Evolutionary conservation across 2,329 filamentous ascomycete species (phyloP), one percentile per base, ranked within the genome.

Genomic region (Xylaria sp.): DNA sequence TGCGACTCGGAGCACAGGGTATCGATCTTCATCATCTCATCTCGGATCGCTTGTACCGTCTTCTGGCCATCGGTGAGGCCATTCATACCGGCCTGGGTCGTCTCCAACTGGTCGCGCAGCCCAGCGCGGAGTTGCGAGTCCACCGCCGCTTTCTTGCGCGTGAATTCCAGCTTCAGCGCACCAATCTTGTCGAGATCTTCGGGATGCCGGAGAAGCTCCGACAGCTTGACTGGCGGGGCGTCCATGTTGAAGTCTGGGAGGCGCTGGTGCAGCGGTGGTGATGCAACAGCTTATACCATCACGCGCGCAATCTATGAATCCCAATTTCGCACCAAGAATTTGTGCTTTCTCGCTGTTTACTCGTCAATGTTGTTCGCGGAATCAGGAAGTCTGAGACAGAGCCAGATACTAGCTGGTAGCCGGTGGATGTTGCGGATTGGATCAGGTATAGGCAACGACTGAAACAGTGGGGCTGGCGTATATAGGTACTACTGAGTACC

Each of bases 21-120:
- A 81, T 99, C 95, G 73, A 99, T 98, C 79, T 94, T 96, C 83
- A 96, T 93, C 87, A 99, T 95, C 81, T 99, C 95, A 69, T 98
- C 94, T 78, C 96, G 97, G 79, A 97, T 97, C 71, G 91, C 87
- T 74, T 92, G 90, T 37, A 99, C 92, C 64, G 92, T 92, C 77
- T 94, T 91, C 78, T 98, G 94, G 60, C 94, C 94, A 74, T 97
- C 93, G 46, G 87, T 88, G 68, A 99, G 89, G 66, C 91, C 91
- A 68, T 82, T 90, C 89, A 99, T 97, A 76, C 95, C 95, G 69
- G 91, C 87, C 80, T 98, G 94, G 11, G 95, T 97, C 57, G 94
- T 91, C 79, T 97, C 92, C 61, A 99, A 86, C 83, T 99, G 95
- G 73, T 97, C 93, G 71, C 92, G 89, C 68, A 98, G 85, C 38